Conservation (phyloP, 768 basidiomycete species). For the Mycena filopes region DNA sequence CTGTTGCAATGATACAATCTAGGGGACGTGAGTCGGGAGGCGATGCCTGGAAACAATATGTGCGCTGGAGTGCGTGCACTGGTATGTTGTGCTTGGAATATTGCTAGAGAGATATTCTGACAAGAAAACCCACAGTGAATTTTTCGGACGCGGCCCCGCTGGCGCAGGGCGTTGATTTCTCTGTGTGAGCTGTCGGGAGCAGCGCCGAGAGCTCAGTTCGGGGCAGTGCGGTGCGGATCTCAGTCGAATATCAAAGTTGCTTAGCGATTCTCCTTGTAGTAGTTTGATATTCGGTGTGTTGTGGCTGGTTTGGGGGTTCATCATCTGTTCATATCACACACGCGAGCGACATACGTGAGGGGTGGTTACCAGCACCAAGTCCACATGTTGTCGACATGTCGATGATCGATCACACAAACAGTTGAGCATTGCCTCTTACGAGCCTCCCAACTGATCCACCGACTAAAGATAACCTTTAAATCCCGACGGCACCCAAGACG, state of each 20-base stretch:
- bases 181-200: constrained; percentile 46
- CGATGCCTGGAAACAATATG: constrained; percentile 99
- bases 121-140: constrained; percentile 64
- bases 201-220: constrained; percentile 30
- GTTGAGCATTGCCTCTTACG: constrained; percentile 18
- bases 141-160: constrained; percentile 90
- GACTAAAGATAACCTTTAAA: constrained; percentile 29
- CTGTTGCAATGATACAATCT: constrained; percentile 36
- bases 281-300: constrained; percentile 28
- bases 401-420: constrained; percentile 21
- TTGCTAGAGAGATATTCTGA: constrained; percentile 17
- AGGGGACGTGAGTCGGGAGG: constrained; percentile 98
- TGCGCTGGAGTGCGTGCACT: constrained; percentile 92
- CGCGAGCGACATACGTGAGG: constrained; percentile 30
- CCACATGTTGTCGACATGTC: constrained; percentile 28
- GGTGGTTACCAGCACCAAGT: neutral
- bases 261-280: constrained; percentile 20
- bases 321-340: constrained; percentile 25
- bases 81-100: constrained; percentile 44
- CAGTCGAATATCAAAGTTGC: constrained; percentile 13
- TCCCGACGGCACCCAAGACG: constrained; percentile 15
- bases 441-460: constrained; percentile 5
- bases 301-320: neutral
- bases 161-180: constrained; percentile 93
- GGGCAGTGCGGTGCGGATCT: constrained; percentile 21